Evolutionary conservation across 2,329 filamentous ascomycete species (phyloP).

Genomic region (Nigrograna mackinnonii): DNA sequence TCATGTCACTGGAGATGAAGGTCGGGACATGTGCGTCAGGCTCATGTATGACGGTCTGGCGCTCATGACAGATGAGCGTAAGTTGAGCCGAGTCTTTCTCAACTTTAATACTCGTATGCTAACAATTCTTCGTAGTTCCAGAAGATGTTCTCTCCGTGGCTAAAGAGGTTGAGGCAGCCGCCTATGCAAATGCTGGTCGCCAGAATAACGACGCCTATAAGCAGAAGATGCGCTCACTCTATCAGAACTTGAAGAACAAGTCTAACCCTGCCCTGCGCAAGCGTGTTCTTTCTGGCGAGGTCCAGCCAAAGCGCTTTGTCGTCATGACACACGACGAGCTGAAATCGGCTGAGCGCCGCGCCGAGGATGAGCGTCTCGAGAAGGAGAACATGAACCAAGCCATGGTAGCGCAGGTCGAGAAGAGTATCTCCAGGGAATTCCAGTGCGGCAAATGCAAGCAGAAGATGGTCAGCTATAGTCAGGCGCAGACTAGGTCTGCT

Average conservation of each 20-base stretch:
- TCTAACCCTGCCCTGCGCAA: constrained; percentile 77
- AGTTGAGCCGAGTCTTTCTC: constrained; percentile 16
- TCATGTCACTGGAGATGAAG: constrained; percentile 72
- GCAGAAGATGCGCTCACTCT: constrained; percentile 87
- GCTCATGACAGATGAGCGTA: constrained; percentile 63
- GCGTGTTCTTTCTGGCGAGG: constrained; percentile 75
- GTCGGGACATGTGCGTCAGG: constrained; percentile 83
- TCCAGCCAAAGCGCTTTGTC: constrained; percentile 75
- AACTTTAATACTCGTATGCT: constrained; percentile 5
- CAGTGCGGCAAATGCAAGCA: constrained; percentile 91
- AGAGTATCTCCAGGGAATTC: constrained; percentile 84
- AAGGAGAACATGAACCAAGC: constrained; percentile 97
- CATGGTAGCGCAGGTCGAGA: constrained; percentile 90
- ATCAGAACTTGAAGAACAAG: constrained; percentile 92
- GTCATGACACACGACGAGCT: constrained; percentile 88
- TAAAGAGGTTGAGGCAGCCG: constrained; percentile 76
- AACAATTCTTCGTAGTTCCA: constrained; percentile 46
- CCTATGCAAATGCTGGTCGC: constrained; percentile 69
- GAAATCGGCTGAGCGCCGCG: constrained; percentile 80
- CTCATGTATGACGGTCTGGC: constrained; percentile 93
- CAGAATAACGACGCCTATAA: constrained; percentile 77
- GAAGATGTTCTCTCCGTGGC: constrained; percentile 69
- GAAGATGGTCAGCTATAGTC: constrained; percentile 93
- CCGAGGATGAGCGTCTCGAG: constrained; percentile 74
- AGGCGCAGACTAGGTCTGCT: constrained; percentile 92